Evolutionary conservation across 441 rosid genomes (phyloP), one percentile per base, ranked within the genome.

Genomic region (Syzygium malaccense): DNA sequence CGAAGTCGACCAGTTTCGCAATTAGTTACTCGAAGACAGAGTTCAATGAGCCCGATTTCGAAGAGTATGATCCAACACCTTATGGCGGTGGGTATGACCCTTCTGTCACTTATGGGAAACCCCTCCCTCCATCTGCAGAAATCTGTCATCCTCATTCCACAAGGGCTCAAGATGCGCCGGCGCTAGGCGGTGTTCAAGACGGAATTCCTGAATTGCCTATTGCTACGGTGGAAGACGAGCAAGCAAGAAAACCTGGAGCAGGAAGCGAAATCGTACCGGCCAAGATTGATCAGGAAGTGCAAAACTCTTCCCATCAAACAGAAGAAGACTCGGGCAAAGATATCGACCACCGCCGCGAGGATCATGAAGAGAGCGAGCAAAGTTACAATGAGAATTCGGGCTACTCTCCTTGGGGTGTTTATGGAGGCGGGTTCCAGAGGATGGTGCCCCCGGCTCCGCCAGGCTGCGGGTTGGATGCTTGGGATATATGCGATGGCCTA

Each of bases 31-130:
- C 94, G 30, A 94, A 91, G 57, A 86, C 90, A 4, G 94, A 90
- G 33, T 93, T 92, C 83, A 90, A 92, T 54, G 94, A 91, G 85
- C 89, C 93, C 48, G 95, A 90, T 1, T 95, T 93, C 53, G 95
- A 95, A 9, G 97, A 96, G 7, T 95, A 93, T 45, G 99, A 96
- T 84, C 93, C 97, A 26, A 96, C 96, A 13, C 98, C 98, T 90
- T 97, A 93, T 45, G 93, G 86, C 23, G 98, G 99, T 71, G 98
- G 98, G 37, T 96, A 92, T 64, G 95, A 96, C 79, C 91, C 60
- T n/a, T 92, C 88, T 89, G 86, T 79, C 85, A 91, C 95, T 26
- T 96, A 96, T 54, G 99, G 99, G 37, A 90, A 93, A 49, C 95
- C 99, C 37, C 94, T 93, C 32, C 93, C 97, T 32, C 95, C 94